These are phyloP conservation scores for Ciborinia camelliae DNA, from an alignment of 2,329 filamentous ascomycete genomes.

Conservation along the genomic window DNA sequence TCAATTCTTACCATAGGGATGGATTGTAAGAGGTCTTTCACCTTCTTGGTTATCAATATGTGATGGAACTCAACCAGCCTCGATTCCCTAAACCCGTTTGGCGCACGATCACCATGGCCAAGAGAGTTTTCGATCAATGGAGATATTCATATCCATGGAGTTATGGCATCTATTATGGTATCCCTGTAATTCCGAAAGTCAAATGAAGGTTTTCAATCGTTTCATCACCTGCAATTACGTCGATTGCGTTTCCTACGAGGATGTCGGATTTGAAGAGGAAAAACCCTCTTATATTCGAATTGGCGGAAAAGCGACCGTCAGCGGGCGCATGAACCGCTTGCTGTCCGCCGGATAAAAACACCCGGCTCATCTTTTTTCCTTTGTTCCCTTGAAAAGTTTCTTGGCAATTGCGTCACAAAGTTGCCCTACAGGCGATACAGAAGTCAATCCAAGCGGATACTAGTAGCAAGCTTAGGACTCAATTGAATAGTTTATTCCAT, in stretches of 20 bases:
- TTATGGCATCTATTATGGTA: too few species aligned
- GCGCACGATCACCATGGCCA: neutral
- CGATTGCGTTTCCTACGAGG: neutral
- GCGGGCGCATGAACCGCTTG: neutral
- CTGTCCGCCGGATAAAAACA: neutral
- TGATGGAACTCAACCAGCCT: too few species aligned
- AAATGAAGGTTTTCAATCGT: neutral
- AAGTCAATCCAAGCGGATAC: neutral
- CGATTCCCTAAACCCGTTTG: constrained; percentile 46
- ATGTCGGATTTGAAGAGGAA: neutral
- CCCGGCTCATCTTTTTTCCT: neutral
- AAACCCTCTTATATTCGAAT: neutral
- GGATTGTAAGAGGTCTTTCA: too few species aligned
- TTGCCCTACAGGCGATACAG: neutral
- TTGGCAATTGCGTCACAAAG: neutral
- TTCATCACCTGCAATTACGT: neutral
- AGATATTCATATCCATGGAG: neutral
- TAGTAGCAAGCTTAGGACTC: neutral
- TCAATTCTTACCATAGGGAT: too few species aligned
- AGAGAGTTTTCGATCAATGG: neutral
- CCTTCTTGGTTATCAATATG: too few species aligned
- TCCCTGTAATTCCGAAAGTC: neutral
- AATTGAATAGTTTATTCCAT: neutral
- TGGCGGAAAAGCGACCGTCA: neutral
- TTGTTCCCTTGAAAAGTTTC: neutral